A percentile compares a stretch with the other conserved stretches of the same genome.
Conservation (phyloP, 495 filamentous ascomycete genomes). For the Margaritispora aquatica region DNA sequence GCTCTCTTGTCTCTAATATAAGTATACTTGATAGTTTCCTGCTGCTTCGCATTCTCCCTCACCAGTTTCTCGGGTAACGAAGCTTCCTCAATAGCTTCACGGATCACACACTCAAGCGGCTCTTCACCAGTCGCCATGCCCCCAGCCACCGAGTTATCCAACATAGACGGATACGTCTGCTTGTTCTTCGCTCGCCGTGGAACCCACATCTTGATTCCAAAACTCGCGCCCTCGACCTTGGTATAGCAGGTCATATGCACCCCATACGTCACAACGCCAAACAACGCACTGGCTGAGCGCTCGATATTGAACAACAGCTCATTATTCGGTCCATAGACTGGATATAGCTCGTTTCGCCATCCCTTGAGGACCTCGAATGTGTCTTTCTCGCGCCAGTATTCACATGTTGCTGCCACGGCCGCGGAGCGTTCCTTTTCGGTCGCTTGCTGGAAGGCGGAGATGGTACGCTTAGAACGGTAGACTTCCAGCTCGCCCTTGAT, state of each 20-base stretch:
- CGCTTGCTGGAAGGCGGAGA: constrained; percentile 41
- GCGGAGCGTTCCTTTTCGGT: constrained; percentile 52
- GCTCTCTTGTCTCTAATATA: constrained; percentile 70
- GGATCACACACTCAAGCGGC: constrained; percentile 70
- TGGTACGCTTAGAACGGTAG: constrained; percentile 38
- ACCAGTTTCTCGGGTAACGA: constrained; percentile 70
- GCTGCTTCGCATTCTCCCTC: constrained; percentile 44
- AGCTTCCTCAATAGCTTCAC: constrained; percentile 87
- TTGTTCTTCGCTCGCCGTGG: constrained; percentile 70
- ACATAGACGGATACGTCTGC: constrained; percentile 61
- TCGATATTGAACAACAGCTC: constrained; percentile 73
- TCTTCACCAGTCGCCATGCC: constrained; percentile 76
- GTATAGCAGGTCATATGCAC: constrained; percentile 83
- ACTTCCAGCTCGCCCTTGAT: constrained; percentile 50
- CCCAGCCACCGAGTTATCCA: constrained; percentile 93
- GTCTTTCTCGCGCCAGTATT: constrained; percentile 54
- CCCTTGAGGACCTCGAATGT: constrained; percentile 69
- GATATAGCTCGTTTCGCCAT: constrained; percentile 87
- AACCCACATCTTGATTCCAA: constrained; percentile 75
- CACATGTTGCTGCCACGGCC: constrained; percentile 50
- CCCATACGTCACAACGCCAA: constrained; percentile 83
- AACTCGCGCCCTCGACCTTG: constrained; percentile 8
- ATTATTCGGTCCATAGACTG: constrained; percentile 60
- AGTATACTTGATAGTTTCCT: constrained; percentile 78
- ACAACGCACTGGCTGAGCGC: constrained; percentile 68